Evolutionary conservation across 495 filamentous ascomycete genomes (phyloP).

Genomic region (Neurospora sp.): DNA sequence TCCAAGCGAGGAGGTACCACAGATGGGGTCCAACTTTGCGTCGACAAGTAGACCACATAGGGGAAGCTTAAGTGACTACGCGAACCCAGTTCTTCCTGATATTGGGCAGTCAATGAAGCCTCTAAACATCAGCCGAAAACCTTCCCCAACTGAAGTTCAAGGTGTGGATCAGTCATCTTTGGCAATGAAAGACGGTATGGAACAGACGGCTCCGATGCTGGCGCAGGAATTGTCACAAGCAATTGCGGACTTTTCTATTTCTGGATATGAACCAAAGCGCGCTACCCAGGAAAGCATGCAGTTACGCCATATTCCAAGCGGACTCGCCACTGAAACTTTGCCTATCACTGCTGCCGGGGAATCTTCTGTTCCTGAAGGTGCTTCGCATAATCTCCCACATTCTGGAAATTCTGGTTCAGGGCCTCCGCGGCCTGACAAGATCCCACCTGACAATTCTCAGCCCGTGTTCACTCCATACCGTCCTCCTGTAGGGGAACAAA

Average conservation of each 20-base stretch:
- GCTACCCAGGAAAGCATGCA: neutral
- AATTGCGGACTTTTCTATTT: neutral
- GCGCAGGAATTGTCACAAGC: neutral
- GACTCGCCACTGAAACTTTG: neutral
- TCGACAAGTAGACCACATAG: neutral
- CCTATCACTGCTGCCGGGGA: neutral
- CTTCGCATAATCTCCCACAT: neutral
- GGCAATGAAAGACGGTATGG: neutral
- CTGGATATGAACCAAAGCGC: neutral
- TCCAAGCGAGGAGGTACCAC: neutral
- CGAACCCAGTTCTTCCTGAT: constrained; percentile 5
- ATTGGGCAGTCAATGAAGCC: constrained; percentile 12
- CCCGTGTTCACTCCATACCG: neutral
- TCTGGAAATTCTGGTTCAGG: neutral
- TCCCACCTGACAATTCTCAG: neutral
- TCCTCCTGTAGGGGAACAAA: neutral
- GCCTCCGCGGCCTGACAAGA: neutral
- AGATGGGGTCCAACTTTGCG: neutral
- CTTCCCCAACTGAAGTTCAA: neutral
- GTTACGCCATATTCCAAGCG: neutral
- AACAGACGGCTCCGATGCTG: neutral
- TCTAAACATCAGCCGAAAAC: constrained; percentile 12
- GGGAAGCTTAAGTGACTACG: constrained; percentile 1
- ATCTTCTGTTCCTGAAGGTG: neutral
- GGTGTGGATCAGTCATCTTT: neutral